Percentiles rank a stretch among this genome's conserved stretches.
These are phyloP conservation scores for Saitozyma sp. DNA, from an alignment of 768 basidiomycete species.

Conservation along the genomic window DNA sequence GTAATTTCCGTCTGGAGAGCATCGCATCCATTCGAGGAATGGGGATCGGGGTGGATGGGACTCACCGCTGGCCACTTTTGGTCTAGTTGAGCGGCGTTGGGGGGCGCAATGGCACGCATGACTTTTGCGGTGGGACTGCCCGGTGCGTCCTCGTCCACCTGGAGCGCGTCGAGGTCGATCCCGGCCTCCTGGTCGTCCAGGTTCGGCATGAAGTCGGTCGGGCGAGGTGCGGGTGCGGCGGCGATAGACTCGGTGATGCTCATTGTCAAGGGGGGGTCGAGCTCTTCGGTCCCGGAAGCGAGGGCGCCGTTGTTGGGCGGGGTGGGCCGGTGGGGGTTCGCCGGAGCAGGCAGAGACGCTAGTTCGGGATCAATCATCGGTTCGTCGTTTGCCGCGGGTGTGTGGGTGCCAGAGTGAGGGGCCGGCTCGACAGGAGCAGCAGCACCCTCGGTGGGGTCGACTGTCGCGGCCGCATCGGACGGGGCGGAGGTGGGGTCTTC, in stretches of 20 bases:
- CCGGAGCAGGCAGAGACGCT: conserved; percentile 29
- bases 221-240: conserved; percentile 37
- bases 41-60: background rate
- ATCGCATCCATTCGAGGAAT: background rate
- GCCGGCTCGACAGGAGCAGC: background rate
- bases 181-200: conserved; percentile 19
- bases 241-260: conserved; percentile 42
- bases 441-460: background rate
- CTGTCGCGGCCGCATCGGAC: background rate
- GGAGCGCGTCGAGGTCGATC: conserved; percentile 28
- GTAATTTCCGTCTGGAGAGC: background rate
- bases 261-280: conserved; percentile 13
- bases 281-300: conserved; percentile 1
- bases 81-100: conserved; percentile 33
- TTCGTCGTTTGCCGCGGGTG: conserved; percentile 7
- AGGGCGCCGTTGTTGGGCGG: background rate
- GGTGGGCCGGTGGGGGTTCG: conserved; percentile 4
- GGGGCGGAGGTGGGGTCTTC: too few relatives aligned
- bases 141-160: conserved; percentile 28
- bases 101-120: conserved; percentile 41
- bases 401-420: background rate
- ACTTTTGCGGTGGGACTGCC: conserved; percentile 43
- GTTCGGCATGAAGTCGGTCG: conserved; percentile 30
- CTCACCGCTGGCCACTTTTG: conserved; percentile 43
- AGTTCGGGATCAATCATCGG: conserved; percentile 41